Base-by-base conservation (phyloP, 257 asterid genomes). In the Jacaranda mimosifolia region DNA sequence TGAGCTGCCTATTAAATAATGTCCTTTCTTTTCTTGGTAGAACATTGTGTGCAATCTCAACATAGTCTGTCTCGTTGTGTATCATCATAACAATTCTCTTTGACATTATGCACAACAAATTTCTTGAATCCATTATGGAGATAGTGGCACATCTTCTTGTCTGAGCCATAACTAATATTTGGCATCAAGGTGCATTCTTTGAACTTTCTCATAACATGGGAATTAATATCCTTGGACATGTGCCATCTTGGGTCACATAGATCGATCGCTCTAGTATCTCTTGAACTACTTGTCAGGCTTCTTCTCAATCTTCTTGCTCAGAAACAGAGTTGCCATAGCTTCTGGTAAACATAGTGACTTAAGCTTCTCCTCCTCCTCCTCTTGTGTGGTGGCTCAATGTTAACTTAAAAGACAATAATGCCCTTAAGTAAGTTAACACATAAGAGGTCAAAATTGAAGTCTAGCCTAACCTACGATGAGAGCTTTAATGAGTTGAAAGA, bases 161-260 rank as follows among this genome's bases (percentile, higher is more conserved):
- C 88, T 6, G 88, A 75, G 21, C 88, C 88, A 56, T 84, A 84
- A 13, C 86, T 86, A 79, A 84, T 84, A 19, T 84, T 84, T 65
- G 88, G 89, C 89, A 85, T 85, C 40, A 85, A 55, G 21, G 77
- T 73, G 65, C 85, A 79, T 85, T 86, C 89, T 65, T 85, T 82
- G 84, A 85, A 85, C 87, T 85, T 85, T 35, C 89, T 74, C 68
- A 85, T 77, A 46, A 85, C 89, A n/a, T 87, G 89, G 32, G 89
- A 86, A 52, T 86, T 86, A 56, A 86, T 86, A 81, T 87, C 89
- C 78, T 86, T 86, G 48, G 86, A 87, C 76, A 86, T 75, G 45
- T 84, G 87, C 89, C 89, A 86, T 79, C 56, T 86, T 43, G 68
- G 7, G 86, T 87, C 49, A 89, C 82, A 59, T 84, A 83, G 7